A percentile compares a stretch with the other conserved stretches of the same genome.
Conservation (phyloP, 2,329 filamentous ascomycete genomes). For the Cladosporium sp. region DNA sequence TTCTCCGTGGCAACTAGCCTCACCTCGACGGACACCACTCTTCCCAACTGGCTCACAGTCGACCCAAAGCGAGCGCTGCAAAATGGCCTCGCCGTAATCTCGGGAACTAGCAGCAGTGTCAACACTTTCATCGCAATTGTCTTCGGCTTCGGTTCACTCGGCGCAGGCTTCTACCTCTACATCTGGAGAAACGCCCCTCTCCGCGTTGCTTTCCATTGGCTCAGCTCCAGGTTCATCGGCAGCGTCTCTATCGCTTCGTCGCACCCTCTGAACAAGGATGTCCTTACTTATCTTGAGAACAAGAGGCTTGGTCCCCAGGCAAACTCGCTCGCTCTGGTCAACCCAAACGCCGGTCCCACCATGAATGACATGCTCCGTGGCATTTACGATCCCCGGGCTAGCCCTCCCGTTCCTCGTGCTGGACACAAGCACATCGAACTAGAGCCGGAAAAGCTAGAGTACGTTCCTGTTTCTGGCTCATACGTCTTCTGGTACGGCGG, state of each 20-base stretch:
- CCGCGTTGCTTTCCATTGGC: not conserved
- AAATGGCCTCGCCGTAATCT: conserved; percentile 6
- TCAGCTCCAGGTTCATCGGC: conserved; percentile 7
- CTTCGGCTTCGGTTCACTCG: conserved; percentile 10
- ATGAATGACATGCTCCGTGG: not conserved
- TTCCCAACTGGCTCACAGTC: conserved; percentile 6
- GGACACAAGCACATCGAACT: not conserved
- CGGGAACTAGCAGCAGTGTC: not conserved
- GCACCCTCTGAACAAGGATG: conserved; percentile 10
- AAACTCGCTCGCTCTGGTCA: conserved; percentile 9
- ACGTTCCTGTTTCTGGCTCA: conserved; percentile 32
- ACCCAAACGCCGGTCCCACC: not conserved
- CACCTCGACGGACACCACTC: not conserved
- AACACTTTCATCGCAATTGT: conserved; percentile 4
- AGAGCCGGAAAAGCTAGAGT: conserved; percentile 25
- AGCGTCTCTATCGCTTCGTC: conserved; percentile 11
- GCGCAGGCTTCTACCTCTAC: conserved; percentile 11
- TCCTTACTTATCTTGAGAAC: conserved; percentile 9
- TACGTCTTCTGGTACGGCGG: conserved; percentile 18
- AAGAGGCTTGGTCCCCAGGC: not conserved
- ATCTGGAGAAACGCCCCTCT: conserved; percentile 5
- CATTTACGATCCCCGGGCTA: not conserved
- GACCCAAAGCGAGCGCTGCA: conserved; percentile 9
- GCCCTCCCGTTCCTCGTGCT: not conserved
- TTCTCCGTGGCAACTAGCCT: conserved; percentile 14